A percentile compares a stretch with the other conserved stretches of the same genome.
Conservation (phyloP, 2,329 filamentous ascomycete genomes). For the Penicillium sp. region DNA sequence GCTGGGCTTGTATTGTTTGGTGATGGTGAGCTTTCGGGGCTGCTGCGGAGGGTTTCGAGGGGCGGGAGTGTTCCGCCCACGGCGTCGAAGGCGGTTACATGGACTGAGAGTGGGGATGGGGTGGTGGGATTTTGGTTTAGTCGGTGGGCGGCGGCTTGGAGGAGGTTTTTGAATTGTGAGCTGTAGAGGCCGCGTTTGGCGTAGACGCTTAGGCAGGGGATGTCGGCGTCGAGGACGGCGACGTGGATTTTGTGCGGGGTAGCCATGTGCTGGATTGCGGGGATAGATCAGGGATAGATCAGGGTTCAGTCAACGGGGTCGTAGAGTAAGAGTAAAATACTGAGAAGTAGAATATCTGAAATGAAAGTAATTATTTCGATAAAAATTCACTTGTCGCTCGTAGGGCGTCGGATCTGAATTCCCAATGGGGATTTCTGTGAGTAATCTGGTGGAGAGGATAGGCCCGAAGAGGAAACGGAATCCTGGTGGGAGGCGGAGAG, state of each 20-base stretch:
- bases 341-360: neutral
- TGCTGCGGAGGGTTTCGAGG: slow-evolving; percentile 26
- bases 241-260: slow-evolving; percentile 34
- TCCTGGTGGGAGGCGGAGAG: slow-evolving; percentile 12
- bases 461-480: slow-evolving; percentile 21
- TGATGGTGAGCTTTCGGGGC: slow-evolving; percentile 9
- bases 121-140: slow-evolving; percentile 21
- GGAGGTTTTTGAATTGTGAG: slow-evolving; percentile 38
- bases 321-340: too few species aligned
- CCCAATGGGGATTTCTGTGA: slow-evolving; percentile 24
- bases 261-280: slow-evolving; percentile 14
- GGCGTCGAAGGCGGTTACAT: slow-evolving; percentile 39
- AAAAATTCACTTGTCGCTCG: neutral
- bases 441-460: slow-evolving; percentile 22
- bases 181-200: slow-evolving; percentile 39
- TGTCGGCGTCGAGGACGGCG: slow-evolving; percentile 42
- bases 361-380: neutral
- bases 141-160: slow-evolving; percentile 35
- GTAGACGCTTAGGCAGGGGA: slow-evolving; percentile 39
- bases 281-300: too few species aligned
- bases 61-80: slow-evolving; percentile 35
- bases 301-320: too few species aligned
- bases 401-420: slow-evolving; percentile 20
- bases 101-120: slow-evolving; percentile 22
- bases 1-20: neutral